phyloP scores from a whole-genome alignment of 2,329 filamentous ascomycete genomes.

The Ambrosiella cleistominuta region DNA sequence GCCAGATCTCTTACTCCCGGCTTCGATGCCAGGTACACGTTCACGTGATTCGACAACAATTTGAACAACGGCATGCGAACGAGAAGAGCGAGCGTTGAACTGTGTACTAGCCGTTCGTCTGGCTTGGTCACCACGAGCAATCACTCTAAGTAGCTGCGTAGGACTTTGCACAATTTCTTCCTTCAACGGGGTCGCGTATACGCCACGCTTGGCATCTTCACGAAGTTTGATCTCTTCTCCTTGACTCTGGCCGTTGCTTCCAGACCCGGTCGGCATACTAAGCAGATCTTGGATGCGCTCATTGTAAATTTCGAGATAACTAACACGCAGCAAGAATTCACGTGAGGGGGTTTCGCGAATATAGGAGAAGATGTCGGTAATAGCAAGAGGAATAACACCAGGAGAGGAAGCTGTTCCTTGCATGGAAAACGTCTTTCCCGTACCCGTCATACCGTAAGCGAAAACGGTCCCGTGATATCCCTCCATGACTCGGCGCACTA shows the following conservation, averaged over 20 bases:
- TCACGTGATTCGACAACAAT: conserved; percentile 96
- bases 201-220: conserved; percentile 88
- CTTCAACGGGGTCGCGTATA: conserved; percentile 89
- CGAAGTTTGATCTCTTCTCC: conserved; percentile 94
- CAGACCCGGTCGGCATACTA: conserved; percentile 48
- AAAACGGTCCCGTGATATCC: conserved; percentile 97
- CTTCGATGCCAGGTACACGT: conserved; percentile 43
- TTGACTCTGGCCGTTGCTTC: conserved; percentile 32
- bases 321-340: conserved; percentile 87
- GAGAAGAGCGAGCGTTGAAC: conserved; percentile 89
- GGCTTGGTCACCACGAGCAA: conserved; percentile 82
- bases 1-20: conserved; percentile 48
- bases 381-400: conserved; percentile 89
- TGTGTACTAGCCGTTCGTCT: conserved; percentile 85
- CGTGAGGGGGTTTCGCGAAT: conserved; percentile 90
- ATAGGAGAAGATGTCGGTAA: conserved; percentile 98
- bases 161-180: conserved; percentile 98
- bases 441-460: conserved; percentile 99
- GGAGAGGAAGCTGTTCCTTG: conserved; percentile 91
- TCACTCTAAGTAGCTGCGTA: conserved; percentile 84
- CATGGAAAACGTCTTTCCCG: conserved; percentile 98
- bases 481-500: conserved; percentile 95
- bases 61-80: conserved; percentile 95
- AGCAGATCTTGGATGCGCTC: conserved; percentile 91
- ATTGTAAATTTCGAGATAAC: conserved; percentile 98